A percentile compares a stretch with the other conserved stretches of the same genome.
Conservation (phyloP, 345 rosid genomes). For the Punica granatum region DNA sequence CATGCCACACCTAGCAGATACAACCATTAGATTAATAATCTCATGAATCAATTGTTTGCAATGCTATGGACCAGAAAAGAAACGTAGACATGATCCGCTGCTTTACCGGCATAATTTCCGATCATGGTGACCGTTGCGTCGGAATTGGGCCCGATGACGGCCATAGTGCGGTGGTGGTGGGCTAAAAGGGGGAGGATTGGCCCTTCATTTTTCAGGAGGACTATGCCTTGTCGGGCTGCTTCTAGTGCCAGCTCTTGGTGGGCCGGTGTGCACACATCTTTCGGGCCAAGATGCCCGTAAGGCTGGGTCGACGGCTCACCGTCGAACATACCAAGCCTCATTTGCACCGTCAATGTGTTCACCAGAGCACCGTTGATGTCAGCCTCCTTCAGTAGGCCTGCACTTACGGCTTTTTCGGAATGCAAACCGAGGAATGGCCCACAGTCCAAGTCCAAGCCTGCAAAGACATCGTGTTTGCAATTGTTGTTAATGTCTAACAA, state of each 20-base stretch:
- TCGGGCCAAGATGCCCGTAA: conserved; percentile 56
- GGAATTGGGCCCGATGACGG: conserved; percentile 80
- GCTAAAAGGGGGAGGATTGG: conserved; percentile 56
- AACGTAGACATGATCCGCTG: not conserved
- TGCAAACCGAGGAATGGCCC: conserved; percentile 57
- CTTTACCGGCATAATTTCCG: conserved; percentile 84
- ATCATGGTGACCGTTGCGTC: conserved; percentile 74
- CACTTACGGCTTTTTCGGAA: conserved; percentile 40
- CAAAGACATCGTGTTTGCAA: conserved; percentile 10
- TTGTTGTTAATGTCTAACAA: not conserved
- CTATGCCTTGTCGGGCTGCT: conserved; percentile 88
- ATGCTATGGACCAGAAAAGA: not conserved
- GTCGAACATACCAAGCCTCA: conserved; percentile 88
- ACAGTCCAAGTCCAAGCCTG: conserved; percentile 91
- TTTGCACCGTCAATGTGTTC: conserved; percentile 68
- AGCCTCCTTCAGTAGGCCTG: conserved; percentile 39
- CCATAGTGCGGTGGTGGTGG: conserved; percentile 42
- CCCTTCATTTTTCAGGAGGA: conserved; percentile 64
- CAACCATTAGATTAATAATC: not conserved
- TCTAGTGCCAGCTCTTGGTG: conserved; percentile 80
- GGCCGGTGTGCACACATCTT: conserved; percentile 64
- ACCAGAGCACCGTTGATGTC: conserved; percentile 53
- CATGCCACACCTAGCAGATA: conserved; percentile 51
- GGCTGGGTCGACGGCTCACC: conserved; percentile 55
- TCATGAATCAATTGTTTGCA: not conserved